Base-by-base conservation (phyloP, 2,329 filamentous ascomycete species). In the Thelonectria blattea region DNA sequence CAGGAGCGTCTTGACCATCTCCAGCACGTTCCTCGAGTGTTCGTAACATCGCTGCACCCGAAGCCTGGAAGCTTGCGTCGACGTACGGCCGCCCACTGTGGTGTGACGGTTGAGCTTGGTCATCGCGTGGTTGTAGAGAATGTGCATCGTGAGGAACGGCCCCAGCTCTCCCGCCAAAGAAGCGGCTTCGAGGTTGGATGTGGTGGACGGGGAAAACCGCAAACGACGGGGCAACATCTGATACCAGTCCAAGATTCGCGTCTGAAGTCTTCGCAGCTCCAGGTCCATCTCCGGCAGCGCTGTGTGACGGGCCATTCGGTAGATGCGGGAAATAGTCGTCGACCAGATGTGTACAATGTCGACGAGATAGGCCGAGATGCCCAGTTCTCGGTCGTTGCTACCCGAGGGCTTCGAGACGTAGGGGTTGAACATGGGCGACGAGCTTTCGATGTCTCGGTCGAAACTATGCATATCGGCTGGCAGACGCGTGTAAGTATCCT, bases 401-500 rank as follows among this genome's bases (percentile, higher is more conserved):
- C 58, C 65, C 10, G 62, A 53, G 20, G 71, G 51, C 11, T 62
- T 68, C 4, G 68, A 68, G 30, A 71, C 57, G n/a, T 76, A 79
- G 12, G 81, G 80, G 69, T 88, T 81, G 69, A 90, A 91, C 58
- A 83, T 81, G 0, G 89, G 88, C 22, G 85, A 83, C 2, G 81
- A 78, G 9, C 81, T 81, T 22, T 85, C 82, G 22, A 80, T 70
- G 59, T 88, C 85, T 37, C 81, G 79, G 67, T 92, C 88, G 66
- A 89, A 92, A 48, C 79, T 80, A 20, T 81, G 78, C 43, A 85
- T 81, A 32, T 85, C 80, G 66, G 84, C 86, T 3, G 90, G 90
- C 5, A 92, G 79, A 52, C 86, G 84, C 12, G 91, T 78, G 68
- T 89, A 88, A 43, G 90, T 83, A 61, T 91, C 86, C 62, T 89